Percentiles rank a stretch among this genome's conserved stretches.
phyloP scores from a whole-genome alignment of 2,329 filamentous ascomycete species.

The Paramyrothecium roridum region DNA sequence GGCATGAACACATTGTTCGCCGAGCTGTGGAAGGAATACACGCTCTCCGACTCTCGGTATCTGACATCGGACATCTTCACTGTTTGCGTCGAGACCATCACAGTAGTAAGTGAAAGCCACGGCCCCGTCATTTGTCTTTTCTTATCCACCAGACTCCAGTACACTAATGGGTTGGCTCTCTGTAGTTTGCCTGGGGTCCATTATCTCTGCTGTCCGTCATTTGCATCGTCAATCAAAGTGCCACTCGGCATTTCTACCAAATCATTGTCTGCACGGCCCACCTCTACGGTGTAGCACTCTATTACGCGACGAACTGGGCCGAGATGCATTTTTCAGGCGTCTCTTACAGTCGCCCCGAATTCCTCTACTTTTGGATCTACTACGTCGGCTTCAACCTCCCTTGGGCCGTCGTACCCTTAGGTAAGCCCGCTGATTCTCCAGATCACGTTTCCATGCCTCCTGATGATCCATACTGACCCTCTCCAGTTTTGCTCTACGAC shows the following conservation, averaged over 20 bases:
- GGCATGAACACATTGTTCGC: slow-evolving; percentile 70
- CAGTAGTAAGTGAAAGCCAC: slow-evolving; percentile 53
- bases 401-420: slow-evolving; percentile 54
- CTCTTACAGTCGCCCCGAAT: slow-evolving; percentile 56
- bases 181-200: slow-evolving; percentile 54
- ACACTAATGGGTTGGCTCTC: neutral
- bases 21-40: slow-evolving; percentile 92
- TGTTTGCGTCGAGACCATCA: slow-evolving; percentile 82
- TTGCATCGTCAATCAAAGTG: slow-evolving; percentile 38
- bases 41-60: slow-evolving; percentile 83
- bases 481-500: slow-evolving; percentile 20
- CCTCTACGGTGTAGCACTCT: slow-evolving; percentile 60
- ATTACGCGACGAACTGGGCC: slow-evolving; percentile 55
- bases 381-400: slow-evolving; percentile 59
- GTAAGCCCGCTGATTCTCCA: slow-evolving; percentile 34
- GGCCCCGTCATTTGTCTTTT: slow-evolving; percentile 1
- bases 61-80: slow-evolving; percentile 79
- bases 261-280: slow-evolving; percentile 49
- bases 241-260: slow-evolving; percentile 49
- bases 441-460: neutral
- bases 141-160: slow-evolving; percentile 1
- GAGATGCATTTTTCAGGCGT: slow-evolving; percentile 42
- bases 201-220: slow-evolving; percentile 48
- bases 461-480: neutral
- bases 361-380: slow-evolving; percentile 61